Base-by-base conservation (phyloP, 305 asterid species). In the Salvia sclarea region DNA sequence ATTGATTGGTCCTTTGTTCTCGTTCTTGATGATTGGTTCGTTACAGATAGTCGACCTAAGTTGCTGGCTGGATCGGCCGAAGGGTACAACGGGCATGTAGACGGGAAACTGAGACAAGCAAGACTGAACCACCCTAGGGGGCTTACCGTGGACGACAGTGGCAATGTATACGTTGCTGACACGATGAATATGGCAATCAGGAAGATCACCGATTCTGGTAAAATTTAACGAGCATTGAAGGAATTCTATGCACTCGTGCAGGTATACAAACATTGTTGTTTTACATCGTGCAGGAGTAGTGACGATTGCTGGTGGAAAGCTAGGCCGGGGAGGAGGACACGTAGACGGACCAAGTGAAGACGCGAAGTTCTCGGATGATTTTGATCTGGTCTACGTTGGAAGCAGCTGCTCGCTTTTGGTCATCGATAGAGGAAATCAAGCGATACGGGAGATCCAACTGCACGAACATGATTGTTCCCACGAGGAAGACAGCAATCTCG, bases 281-380 rank as follows among this genome's bases (percentile, higher is more conserved):
- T 2, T 60, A 28, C 21, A 38, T 24, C 66, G 28, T 63, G 52
- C 81, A 94, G 98, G 95, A 59, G 88, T 91, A 6, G 97, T 91
- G 59, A 94, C 97, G 0, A 81, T 94, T 66, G 97, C 98, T 0
- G 98, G 98, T 64, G 98, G 98, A 7, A 91, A 83, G 60, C 48
- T 77, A 72, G 81, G 82, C 28, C 77, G 96, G 38, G 96, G 92
- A 76, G 98, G 97, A 52, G 88, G 88, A 30, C 98, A 94, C 53
- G 65, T 83, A n/a, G 98, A 94, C 59, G 98, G 98, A 17, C 98
- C 97, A 12, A 89, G 97, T 69, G 98, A 91, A 79, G 96, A 94
- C 55, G 96, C 97, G 6, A 85, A 79, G 66, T 88, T 93, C 74
- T 93, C 98, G 0, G 73, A 89, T 47, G 98, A 93, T 74, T 91